Base-by-base conservation (phyloP, 345 rosid species). In the Eutrema yunnanense region DNA sequence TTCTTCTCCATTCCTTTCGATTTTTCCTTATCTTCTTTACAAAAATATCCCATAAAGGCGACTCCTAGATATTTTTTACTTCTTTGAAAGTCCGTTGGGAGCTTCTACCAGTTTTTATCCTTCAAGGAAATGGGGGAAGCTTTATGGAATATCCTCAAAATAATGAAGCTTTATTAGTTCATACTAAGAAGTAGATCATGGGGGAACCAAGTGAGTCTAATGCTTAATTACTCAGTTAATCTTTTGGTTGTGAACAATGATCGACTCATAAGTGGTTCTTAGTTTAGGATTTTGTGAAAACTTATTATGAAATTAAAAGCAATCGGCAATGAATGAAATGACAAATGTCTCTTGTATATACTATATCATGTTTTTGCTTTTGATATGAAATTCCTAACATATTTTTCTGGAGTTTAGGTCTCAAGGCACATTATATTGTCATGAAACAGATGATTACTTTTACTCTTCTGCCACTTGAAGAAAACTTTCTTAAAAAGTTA, bases 1-100 rank as follows among this genome's bases (percentile, higher is more conserved):
- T 49, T 56, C 78, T 59, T 57, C 71, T 56, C 67, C 62, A 50
- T 40, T 65, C 61, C 59, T 73, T 56, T 11, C n/a, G 0, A 12
- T 4, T 3, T 61, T 60, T 61, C 3, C 50, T 44, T 44, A 73
- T 65, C 64, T 55, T 74, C 73, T 50, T 49, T 50, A 4, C 52
- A 33, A 38, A 63, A 53, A 73, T 65, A 65, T 73, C 77, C 14
- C 9, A 57, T 3, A 2, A 65, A 54, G 14, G 38, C 0, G 58
- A 3, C 27, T 58, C 46, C 63, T 58, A 30, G 29, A 57, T 57
- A 29, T 48, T 73, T 22, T 56, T 29, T 26, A 57, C 30, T 64
- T 58, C 34, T n/a, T n/a, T n/a, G n/a, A n/a, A n/a, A n/a, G n/a
- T n/a, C n/a, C n/a, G n/a, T n/a, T n/a, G n/a, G n/a, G n/a, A n/a